Percentiles rank a stretch among this genome's conserved stretches.
Evolutionary conservation across 2,329 filamentous ascomycete species (phyloP).

Genomic region (Fusarium sp.): DNA sequence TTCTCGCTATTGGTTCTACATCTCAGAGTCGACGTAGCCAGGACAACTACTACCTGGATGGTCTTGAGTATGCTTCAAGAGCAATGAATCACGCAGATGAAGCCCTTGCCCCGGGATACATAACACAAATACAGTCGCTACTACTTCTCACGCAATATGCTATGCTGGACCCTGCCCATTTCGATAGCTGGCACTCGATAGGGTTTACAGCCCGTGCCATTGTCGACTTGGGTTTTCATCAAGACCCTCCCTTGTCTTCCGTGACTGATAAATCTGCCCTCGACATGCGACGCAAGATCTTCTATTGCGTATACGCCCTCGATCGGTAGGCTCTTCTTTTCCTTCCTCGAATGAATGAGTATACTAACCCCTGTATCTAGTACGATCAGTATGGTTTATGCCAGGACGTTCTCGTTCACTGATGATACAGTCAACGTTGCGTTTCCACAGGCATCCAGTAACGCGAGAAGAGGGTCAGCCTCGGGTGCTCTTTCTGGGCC

Average conservation of each 20-base stretch:
- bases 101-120: slow-evolving; percentile 86
- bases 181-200: slow-evolving; percentile 93
- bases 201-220: slow-evolving; percentile 90
- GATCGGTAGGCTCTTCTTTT: slow-evolving; percentile 73
- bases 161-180: slow-evolving; percentile 88
- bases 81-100: slow-evolving; percentile 84
- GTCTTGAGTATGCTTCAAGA: slow-evolving; percentile 67
- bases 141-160: slow-evolving; percentile 89
- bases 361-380: slow-evolving; percentile 58
- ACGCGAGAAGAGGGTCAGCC: slow-evolving; percentile 58
- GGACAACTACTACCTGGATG: slow-evolving; percentile 70
- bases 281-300: slow-evolving; percentile 84
- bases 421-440: slow-evolving; percentile 87
- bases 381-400: slow-evolving; percentile 88
- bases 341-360: background rate
- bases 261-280: slow-evolving; percentile 75
- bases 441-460: slow-evolving; percentile 70
- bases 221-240: slow-evolving; percentile 91
- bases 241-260: slow-evolving; percentile 82
- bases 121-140: slow-evolving; percentile 87
- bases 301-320: slow-evolving; percentile 90
- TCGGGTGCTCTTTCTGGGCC: slow-evolving; percentile 58
- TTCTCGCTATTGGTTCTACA: slow-evolving; percentile 83
- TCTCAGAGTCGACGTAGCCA: slow-evolving; percentile 78
- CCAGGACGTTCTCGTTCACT: slow-evolving; percentile 90